Percentiles rank a stretch among this genome's conserved stretches.
Conservation (phyloP, 2,329 filamentous ascomycete species). For the Colletotrichum navitas region DNA sequence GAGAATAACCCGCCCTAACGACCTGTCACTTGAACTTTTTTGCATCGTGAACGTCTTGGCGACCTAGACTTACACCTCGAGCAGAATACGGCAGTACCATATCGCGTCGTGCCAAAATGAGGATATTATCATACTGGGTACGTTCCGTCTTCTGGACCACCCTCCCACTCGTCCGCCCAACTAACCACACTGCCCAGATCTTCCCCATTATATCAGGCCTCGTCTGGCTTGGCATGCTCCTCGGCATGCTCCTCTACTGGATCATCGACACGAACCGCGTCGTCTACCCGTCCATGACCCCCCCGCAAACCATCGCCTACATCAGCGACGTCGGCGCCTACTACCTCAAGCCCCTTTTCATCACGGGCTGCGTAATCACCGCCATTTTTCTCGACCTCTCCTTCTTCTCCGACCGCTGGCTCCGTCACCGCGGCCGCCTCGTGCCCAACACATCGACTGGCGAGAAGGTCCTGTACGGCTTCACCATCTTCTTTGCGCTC, state of each 20-base stretch:
- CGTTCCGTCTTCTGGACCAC: conserved; percentile 14
- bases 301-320: conserved; percentile 73
- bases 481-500: conserved; percentile 77
- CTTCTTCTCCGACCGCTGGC: conserved; percentile 85
- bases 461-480: conserved; percentile 72
- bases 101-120: conserved; percentile 39
- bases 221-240: conserved; percentile 75
- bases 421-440: conserved; percentile 85
- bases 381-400: conserved; percentile 84
- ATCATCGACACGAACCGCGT: conserved; percentile 64
- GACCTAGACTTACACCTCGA: conserved; percentile 2
- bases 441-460: conserved; percentile 74
- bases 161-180: neutral
- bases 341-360: conserved; percentile 81
- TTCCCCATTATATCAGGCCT: conserved; percentile 77
- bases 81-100: neutral
- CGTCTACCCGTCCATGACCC: conserved; percentile 72
- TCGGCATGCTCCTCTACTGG: conserved; percentile 81
- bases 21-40: neutral
- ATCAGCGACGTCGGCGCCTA: conserved; percentile 76
- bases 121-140: conserved; percentile 54
- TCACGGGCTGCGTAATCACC: conserved; percentile 77
- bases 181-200: conserved; percentile 56
- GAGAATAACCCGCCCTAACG: neutral
- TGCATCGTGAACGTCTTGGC: neutral